Conservation (phyloP, 164 flowering plant species). For the Aristolochia californica region DNA sequence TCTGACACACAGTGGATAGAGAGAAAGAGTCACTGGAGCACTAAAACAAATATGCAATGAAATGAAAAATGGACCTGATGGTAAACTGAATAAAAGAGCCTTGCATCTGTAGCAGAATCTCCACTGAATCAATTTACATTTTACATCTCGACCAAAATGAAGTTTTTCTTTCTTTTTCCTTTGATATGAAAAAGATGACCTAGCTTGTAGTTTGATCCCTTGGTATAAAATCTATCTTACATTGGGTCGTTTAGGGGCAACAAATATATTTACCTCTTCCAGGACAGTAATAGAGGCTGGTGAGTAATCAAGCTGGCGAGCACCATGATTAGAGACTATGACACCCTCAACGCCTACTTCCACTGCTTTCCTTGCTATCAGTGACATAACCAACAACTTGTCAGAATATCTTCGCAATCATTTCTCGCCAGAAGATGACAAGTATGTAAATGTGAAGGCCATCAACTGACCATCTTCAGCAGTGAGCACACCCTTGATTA, state of each 20-base stretch:
- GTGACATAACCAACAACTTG: neutral
- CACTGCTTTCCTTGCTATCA: slow-evolving; percentile 56
- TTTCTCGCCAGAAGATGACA: neutral
- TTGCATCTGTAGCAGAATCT: neutral
- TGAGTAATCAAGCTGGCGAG: slow-evolving; percentile 86
- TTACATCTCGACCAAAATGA: neutral
- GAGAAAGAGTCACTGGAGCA: no score
- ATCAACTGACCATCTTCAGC: slow-evolving; percentile 68
- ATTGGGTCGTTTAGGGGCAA: neutral
- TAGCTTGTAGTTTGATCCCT: no score
- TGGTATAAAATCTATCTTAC: neutral
- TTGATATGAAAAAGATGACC: no score
- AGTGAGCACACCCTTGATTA: slow-evolving; percentile 84
- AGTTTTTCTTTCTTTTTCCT: neutral
- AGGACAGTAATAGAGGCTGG: slow-evolving; percentile 74
- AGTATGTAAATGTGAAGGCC: neutral
- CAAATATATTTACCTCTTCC: slow-evolving; percentile 56
- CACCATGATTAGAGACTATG: slow-evolving; percentile 95
- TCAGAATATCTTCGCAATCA: neutral
- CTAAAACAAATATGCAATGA: no score
- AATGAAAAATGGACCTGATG: no score
- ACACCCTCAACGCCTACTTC: slow-evolving; percentile 80
- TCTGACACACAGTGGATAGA: no score
- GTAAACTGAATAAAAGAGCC: neutral
- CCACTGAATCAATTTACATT: no score